Base-by-base conservation (phyloP, 257 asterid genomes). In the Gentiana straminea region DNA sequence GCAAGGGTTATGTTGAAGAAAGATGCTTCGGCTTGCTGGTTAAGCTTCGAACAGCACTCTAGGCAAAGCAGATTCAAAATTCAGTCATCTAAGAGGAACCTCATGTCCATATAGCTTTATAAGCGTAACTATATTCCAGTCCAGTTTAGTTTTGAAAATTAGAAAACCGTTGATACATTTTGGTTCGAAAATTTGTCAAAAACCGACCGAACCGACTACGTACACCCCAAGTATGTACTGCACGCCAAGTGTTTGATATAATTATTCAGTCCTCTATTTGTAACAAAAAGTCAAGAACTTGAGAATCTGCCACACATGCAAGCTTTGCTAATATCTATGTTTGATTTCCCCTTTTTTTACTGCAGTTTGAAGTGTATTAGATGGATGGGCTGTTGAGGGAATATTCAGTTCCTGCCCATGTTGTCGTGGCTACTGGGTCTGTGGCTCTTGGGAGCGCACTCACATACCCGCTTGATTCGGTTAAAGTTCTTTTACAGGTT, bases 401-500 rank as follows among this genome's bases (percentile, higher is more conserved):
- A 60, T 71, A 75, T 61, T 70, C 71, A 33, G 71, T 81, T 61
- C 87, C 91, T 38, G 74, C 68, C 35, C 97, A 92, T 55, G 88
- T 74, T 32, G 73, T 76, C 15, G 94, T 88, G 32, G 94, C 90
- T 4, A 73, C 83, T 13, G 88, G 79, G 32, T 80, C 99, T 35
- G 94, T 74, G 51, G 70, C 77, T 33, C 58, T 88, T 15, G 85
- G 79, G 60, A 75, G 91, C 11, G 77, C 77, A 68, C 62, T 79
- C 35, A 81, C 84, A 2, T 86, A 77, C 63, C 98, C 98, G 13
- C 84, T 88, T 38, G 97, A 92, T 71, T 85, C 94, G 61, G 77
- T 92, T 63, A 88, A 86, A 81, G 80, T 74, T 65, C 76, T 88
- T 69, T 41, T 71, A 35, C 97, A 92, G 98, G 98, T 90, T 49